Evolutionary conservation across 495 filamentous ascomycete genomes (phyloP).

Genomic region (Penicillium angulare): DNA sequence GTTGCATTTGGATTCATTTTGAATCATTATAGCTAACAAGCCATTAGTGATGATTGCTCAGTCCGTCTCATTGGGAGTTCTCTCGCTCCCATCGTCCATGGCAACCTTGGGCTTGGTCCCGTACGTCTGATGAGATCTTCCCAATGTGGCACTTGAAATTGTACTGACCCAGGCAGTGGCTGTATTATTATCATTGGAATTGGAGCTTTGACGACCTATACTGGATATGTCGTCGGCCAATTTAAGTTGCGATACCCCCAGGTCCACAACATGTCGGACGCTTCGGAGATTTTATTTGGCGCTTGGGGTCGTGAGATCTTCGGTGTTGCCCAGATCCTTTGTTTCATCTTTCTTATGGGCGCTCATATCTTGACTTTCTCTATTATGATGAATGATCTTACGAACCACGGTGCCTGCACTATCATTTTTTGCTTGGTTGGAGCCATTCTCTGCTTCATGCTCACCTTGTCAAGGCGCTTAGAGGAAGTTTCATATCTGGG

Average conservation of each 20-base stretch:
- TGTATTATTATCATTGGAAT: slow-evolving; percentile 54
- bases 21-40: not conserved
- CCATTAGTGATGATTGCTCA: slow-evolving; percentile 57
- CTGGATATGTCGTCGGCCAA: slow-evolving; percentile 27
- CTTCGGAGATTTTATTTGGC: slow-evolving; percentile 60
- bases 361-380: slow-evolving; percentile 65
- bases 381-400: slow-evolving; percentile 62
- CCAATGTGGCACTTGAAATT: not conserved
- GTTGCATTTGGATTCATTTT: not conserved
- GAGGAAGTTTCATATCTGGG: slow-evolving; percentile 43
- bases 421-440: slow-evolving; percentile 63
- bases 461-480: slow-evolving; percentile 60
- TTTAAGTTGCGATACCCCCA: slow-evolving; percentile 32
- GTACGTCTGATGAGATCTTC: slow-evolving; percentile 7
- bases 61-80: slow-evolving; percentile 60
- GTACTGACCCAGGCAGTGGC: not conserved
- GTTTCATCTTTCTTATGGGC: slow-evolving; percentile 70
- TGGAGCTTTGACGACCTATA: slow-evolving; percentile 57
- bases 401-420: slow-evolving; percentile 59
- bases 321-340: slow-evolving; percentile 56
- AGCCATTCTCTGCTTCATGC: slow-evolving; percentile 54
- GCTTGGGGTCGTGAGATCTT: slow-evolving; percentile 58
- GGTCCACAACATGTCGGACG: slow-evolving; percentile 66
- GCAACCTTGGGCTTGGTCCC: slow-evolving; percentile 57
- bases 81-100: slow-evolving; percentile 58